These are phyloP conservation scores for Microthyrium microscopicum DNA, from an alignment of 2,329 filamentous ascomycete genomes.

Conservation along the genomic window DNA sequence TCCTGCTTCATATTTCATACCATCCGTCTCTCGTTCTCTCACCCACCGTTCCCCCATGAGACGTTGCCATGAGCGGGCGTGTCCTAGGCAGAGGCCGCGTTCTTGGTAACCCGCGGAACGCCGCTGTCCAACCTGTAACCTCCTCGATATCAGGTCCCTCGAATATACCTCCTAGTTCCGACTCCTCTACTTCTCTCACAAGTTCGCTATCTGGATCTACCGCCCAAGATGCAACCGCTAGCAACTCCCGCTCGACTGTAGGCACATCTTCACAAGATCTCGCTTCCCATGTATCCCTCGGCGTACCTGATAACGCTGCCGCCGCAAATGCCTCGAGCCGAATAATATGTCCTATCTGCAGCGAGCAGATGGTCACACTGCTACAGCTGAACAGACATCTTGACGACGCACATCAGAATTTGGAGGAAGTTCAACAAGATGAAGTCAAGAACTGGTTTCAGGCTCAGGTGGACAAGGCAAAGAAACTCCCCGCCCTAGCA, in stretches of 20 bases:
- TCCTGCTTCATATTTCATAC: too few species aligned
- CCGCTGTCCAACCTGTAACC: too few species aligned
- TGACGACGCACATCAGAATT: constrained; percentile 78
- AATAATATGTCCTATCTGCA: constrained; percentile 93
- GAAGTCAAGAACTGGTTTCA: constrained; percentile 97
- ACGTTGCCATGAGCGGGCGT: too few species aligned
- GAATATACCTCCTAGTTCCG: constrained; percentile 38
- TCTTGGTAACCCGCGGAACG: too few species aligned
- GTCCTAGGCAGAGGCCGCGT: constrained; percentile 76
- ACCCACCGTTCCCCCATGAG: too few species aligned
- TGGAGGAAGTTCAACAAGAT: constrained; percentile 76
- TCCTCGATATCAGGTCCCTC: constrained; percentile 51
- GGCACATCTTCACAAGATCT: constrained; percentile 64
- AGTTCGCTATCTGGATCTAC: too few species aligned
- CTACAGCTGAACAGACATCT: constrained; percentile 82
- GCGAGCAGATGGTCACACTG: constrained; percentile 94
- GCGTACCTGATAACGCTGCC: constrained; percentile 37
- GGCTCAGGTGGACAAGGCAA: constrained; percentile 83
- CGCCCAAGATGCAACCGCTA: too few species aligned
- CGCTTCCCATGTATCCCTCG: constrained; percentile 61
- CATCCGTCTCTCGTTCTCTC: too few species aligned
- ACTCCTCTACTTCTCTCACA: constrained; percentile 38
- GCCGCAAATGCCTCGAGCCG: constrained; percentile 43
- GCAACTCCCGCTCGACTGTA: constrained; percentile 47
- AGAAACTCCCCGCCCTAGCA: constrained; percentile 79